These are phyloP conservation scores for Cyclospora cayetanensis DNA, from an alignment of 169 alveolate genomes.

Conservation along the genomic window DNA sequence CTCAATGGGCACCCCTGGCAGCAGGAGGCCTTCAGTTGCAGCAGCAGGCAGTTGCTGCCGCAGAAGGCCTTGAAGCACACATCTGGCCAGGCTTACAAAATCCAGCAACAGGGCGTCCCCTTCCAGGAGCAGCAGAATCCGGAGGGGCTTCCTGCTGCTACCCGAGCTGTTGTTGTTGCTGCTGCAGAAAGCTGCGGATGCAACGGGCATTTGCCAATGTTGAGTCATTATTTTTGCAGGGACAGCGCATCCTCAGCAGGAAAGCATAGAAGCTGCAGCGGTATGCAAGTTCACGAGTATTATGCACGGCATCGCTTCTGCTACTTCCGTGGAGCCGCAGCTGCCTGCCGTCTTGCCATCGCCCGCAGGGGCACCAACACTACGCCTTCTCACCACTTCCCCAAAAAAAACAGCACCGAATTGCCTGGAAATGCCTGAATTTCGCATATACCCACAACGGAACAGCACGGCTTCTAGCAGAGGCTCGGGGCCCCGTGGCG, in stretches of 20 bases:
- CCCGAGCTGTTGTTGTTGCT: neutral
- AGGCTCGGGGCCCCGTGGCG: too few relatives aligned
- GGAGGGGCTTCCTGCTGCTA: too few relatives aligned
- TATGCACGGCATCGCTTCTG: too few relatives aligned
- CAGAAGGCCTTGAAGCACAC: constrained; percentile 4
- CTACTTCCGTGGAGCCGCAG: too few relatives aligned
- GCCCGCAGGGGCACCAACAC: too few relatives aligned
- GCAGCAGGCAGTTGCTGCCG: constrained; percentile 34
- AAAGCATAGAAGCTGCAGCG: neutral
- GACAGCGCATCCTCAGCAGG: neutral
- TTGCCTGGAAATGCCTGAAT: too few relatives aligned
- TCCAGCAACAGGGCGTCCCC: neutral
- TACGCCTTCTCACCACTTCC: too few relatives aligned
- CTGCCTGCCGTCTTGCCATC: too few relatives aligned
- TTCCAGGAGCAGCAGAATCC: neutral
- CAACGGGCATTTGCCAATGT: neutral
- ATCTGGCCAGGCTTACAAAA: neutral
- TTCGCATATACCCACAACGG: too few relatives aligned
- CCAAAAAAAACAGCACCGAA: too few relatives aligned
- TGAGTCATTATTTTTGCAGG: neutral
- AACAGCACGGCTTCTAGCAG: too few relatives aligned
- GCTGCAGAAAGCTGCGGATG: neutral
- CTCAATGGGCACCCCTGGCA: neutral
- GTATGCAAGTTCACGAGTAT: too few relatives aligned
- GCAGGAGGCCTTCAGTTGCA: neutral